Base-by-base conservation (phyloP, 1,284 basidiomycete species). In the Boletellus sp. region DNA sequence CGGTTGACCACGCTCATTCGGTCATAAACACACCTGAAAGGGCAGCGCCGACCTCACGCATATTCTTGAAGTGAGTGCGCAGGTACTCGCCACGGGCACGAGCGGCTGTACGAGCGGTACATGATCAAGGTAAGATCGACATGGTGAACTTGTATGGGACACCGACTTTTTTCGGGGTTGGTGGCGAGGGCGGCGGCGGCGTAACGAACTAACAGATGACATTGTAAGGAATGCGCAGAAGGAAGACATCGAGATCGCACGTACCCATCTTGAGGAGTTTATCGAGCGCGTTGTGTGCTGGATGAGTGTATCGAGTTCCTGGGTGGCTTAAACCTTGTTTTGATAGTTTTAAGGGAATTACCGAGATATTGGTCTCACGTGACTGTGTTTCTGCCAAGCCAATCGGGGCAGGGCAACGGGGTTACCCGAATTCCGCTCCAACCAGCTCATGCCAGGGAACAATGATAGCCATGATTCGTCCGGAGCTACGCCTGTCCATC, bases 61-160 rank as follows among this genome's bases (percentile, higher is more conserved):
- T 98, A 86, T 99, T 99, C 90, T 99, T 99, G 87, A 97, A 99
- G 81, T 99, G 97, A 55, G 96, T 97, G 65, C 95, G 91, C 70
- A 98, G 86, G 82, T 98, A 97, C 79, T 95, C 90, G 67, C 95
- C 95, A 69, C 91, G 89, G 58, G 95, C 91, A 70, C 85, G 89
- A 67, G 93, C 86, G 73, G 90, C 92, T 95, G 68, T 49, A 59
- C 47, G 43, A 60, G 43, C 56, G 55, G 55, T 48, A 35, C 3
- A 11, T 36, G 46, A 40, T 49, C 37, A 58, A 54, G 52, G 49
- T 57, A 52, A 60, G 56, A 58, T 56, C 42, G 44, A 39, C 6
- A 24, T 0, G 5, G 33, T 24, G 38, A 40, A 15, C 12, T 22
- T 21, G 40, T 12, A 49, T 45, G 52, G 45, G 50, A 24, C 50